Conservation (phyloP, 768 basidiomycete species). For the Leccinellum albellum region DNA sequence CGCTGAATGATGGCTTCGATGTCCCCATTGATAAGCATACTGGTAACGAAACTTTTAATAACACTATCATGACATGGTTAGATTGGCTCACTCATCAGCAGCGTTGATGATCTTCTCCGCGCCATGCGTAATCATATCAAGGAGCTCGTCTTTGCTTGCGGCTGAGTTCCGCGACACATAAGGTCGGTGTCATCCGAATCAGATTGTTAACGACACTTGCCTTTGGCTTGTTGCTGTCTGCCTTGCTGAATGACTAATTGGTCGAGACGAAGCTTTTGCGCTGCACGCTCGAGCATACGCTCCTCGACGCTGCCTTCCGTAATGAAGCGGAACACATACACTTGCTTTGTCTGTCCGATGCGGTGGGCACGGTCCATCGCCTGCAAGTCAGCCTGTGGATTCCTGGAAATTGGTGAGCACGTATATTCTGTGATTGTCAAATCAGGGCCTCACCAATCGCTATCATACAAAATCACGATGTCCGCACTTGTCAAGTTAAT, state of each 20-base stretch:
- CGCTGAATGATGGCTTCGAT: slow-evolving; percentile 91
- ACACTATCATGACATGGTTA: neutral
- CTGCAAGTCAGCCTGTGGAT: slow-evolving; percentile 97
- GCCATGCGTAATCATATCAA: slow-evolving; percentile 98
- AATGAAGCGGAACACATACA: slow-evolving; percentile 85
- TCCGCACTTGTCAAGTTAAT: slow-evolving; percentile 96
- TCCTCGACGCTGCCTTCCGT: slow-evolving; percentile 88
- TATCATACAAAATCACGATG: slow-evolving; percentile 92
- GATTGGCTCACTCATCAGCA: slow-evolving; percentile 56
- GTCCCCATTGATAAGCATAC: slow-evolving; percentile 77
- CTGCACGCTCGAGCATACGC: slow-evolving; percentile 84
- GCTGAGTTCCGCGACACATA: slow-evolving; percentile 40
- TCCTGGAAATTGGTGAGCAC: slow-evolving; percentile 49
- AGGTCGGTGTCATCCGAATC: neutral
- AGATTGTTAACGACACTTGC: slow-evolving; percentile 35
- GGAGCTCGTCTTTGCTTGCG: slow-evolving; percentile 89
- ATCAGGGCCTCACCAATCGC: slow-evolving; percentile 72
- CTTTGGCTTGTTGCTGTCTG: slow-evolving; percentile 75
- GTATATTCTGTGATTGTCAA: neutral
- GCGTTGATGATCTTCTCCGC: slow-evolving; percentile 95
- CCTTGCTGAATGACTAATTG: slow-evolving; percentile 98
- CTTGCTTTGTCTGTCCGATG: slow-evolving; percentile 90
- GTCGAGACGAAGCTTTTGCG: slow-evolving; percentile 91
- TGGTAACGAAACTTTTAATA: slow-evolving; percentile 25
- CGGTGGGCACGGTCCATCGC: slow-evolving; percentile 98